Base-by-base conservation (phyloP, 2,329 filamentous ascomycete genomes). In the Albophoma yamanashiensis region DNA sequence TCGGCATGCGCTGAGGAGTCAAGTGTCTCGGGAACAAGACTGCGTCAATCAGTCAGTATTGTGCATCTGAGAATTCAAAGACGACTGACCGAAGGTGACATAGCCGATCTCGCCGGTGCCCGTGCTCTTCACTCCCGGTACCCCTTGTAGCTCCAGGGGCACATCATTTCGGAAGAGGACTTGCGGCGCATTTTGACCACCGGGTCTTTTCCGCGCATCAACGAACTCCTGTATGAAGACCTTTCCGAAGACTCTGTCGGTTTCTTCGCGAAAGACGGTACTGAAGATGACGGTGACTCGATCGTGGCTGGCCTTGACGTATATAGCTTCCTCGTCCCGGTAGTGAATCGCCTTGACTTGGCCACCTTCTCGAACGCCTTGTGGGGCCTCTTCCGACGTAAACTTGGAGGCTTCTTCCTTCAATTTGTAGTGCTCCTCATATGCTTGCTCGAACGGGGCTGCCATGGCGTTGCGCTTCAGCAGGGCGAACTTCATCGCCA, bases 171-270 rank as follows among this genome's bases (percentile, higher is more conserved):
- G 84, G 83, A 97, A 99, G 34, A 99, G 81, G 22, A 99, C 94
- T 76, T 99, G 94, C 1, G 94, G 94, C 22, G 95, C 94, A 74
- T 99, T 99, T 77, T 99, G 95, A 64, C 99, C 96, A 64, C 99
- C 96, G 25, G 92, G 92, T 77, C 94, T 87, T 73, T 92, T 85
- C 74, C 94, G 83, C 11, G 95, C 94, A 76, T 99, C 94, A 60
- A 97, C 95, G 66, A 99, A 99, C 76, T 99, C 94, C 78, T 97
- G 92, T 67, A 99, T 86, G 73, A 99, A 99, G 17, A 99, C 92
- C 78, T 97, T 97, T 67, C 94, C 94, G 70, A 96, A 99, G 61
- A 99, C 91, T 63, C 93, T 83, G 73, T 99, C 94, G 59, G 95
- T 99, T 78, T 99, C 95, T 73, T 99, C 95, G 61, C 91, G 84